Percentiles rank a stretch among this genome's conserved stretches.
Conservation (phyloP, 768 basidiomycete species). For the Serendipita sp. region DNA sequence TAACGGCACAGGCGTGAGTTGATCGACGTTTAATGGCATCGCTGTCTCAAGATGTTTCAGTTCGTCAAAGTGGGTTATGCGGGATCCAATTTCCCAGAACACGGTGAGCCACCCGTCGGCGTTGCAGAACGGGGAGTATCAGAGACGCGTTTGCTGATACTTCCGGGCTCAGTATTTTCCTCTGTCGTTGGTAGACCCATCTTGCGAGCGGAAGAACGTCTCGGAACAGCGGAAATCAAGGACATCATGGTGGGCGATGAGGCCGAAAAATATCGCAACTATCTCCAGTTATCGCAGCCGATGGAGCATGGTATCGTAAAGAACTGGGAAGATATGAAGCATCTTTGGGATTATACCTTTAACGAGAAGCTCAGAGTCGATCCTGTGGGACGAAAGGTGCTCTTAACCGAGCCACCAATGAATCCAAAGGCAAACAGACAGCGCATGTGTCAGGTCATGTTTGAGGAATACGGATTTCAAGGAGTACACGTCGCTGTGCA, state of each 20-base stretch:
- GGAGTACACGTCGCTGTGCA: constrained; percentile 97
- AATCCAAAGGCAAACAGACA: constrained; percentile 89
- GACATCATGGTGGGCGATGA: constrained; percentile 99
- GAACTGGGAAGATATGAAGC: constrained; percentile 99
- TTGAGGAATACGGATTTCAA: constrained; percentile 93
- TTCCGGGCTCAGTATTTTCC: constrained; percentile 56
- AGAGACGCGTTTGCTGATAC: background rate
- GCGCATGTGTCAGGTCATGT: constrained; percentile 96
- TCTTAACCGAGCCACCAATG: constrained; percentile 98
- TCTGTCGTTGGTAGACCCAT: constrained; percentile 96
- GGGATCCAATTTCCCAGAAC: constrained; percentile 88
- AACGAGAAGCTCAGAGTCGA: constrained; percentile 86
- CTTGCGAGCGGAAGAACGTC: constrained; percentile 90
- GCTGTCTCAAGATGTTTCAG: constrained; percentile 25
- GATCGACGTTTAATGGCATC: background rate
- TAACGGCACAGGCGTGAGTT: constrained; percentile 73
- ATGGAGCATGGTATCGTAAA: constrained; percentile 99
- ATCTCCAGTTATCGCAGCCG: constrained; percentile 91
- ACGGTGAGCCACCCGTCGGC: constrained; percentile 38
- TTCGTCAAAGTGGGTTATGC: constrained; percentile 87
- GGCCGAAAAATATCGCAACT: constrained; percentile 84
- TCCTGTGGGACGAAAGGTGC: constrained; percentile 69
- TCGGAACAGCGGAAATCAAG: constrained; percentile 72
- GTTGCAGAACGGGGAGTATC: background rate
- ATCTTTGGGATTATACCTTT: constrained; percentile 98